A percentile compares a stretch with the other conserved stretches of the same genome.
These are phyloP conservation scores for Strobilomyces dryophilus DNA, from an alignment of 768 basidiomycete genomes.

Conservation along the genomic window DNA sequence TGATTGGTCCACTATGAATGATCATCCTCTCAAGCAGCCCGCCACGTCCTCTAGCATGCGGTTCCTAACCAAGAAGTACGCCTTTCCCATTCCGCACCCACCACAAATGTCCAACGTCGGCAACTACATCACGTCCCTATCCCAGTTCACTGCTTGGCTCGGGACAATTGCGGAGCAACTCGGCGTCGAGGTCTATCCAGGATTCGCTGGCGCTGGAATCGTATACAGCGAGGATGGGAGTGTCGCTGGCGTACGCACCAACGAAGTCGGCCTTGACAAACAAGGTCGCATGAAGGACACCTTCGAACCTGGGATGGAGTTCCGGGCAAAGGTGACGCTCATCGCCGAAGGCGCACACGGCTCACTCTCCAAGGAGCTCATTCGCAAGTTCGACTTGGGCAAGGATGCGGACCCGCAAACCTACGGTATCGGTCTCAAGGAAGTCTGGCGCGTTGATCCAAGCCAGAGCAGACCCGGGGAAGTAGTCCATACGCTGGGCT, in stretches of 20 bases:
- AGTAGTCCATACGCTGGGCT: constrained; percentile 93
- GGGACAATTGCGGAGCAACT: background rate
- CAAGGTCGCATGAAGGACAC: constrained; percentile 71
- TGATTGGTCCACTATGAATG: constrained; percentile 61
- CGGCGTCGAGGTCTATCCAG: constrained; percentile 95
- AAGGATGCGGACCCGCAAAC: constrained; percentile 77
- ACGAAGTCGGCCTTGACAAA: constrained; percentile 89
- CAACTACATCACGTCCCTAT: constrained; percentile 58
- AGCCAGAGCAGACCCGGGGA: constrained; percentile 59
- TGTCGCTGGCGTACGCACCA: constrained; percentile 74
- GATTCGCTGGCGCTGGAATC: constrained; percentile 88
- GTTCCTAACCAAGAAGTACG: constrained; percentile 63
- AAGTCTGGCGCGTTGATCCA: constrained; percentile 88
- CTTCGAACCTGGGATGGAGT: constrained; percentile 96
- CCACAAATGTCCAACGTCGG: constrained; percentile 86
- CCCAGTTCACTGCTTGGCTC: constrained; percentile 82
- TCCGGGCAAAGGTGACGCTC: constrained; percentile 86
- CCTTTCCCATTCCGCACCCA: constrained; percentile 88
- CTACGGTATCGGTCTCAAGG: constrained; percentile 94
- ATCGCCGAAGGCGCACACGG: constrained; percentile 97
- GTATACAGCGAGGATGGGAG: constrained; percentile 56
- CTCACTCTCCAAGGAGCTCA: constrained; percentile 75
- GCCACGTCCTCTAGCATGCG: constrained; percentile 83
- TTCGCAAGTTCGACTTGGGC: constrained; percentile 70
- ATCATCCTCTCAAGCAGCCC: constrained; percentile 78